Evolutionary conservation across 2,329 filamentous ascomycete species (phyloP).

Genomic region (Trichoderma afroharzianum): DNA sequence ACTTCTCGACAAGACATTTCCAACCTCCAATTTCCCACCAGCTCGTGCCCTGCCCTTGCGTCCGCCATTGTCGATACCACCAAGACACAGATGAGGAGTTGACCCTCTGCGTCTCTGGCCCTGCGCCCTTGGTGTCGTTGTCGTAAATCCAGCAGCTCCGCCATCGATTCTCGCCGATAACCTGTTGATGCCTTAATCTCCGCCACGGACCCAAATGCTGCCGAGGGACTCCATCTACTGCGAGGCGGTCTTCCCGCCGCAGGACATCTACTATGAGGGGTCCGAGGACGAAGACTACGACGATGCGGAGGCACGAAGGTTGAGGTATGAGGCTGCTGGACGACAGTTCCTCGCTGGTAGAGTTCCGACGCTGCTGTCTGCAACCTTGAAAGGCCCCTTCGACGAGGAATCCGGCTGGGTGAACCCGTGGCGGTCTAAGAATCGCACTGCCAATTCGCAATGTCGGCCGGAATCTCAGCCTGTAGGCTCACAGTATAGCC

Average conservation of each 20-base stretch:
- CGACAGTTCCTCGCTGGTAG: constrained; percentile 55
- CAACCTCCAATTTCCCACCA: not conserved
- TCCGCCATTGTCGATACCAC: not conserved
- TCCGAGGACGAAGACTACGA: constrained; percentile 56
- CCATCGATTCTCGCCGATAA: not conserved
- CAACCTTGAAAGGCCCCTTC: constrained; percentile 61
- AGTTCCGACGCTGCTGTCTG: constrained; percentile 55
- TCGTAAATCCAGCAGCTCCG: not conserved
- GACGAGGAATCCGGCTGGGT: constrained; percentile 32
- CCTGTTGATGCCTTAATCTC: constrained; percentile 19
- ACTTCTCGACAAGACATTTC: not conserved
- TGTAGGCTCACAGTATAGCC: not conserved
- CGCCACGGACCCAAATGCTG: constrained; percentile 24
- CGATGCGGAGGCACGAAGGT: constrained; percentile 42
- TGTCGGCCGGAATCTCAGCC: not conserved
- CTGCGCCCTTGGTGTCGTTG: not conserved
- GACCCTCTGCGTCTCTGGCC: not conserved
- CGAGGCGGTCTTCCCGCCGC: constrained; percentile 37
- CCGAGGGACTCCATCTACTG: constrained; percentile 42
- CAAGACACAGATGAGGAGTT: not conserved
- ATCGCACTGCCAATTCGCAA: constrained; percentile 21
- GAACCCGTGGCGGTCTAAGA: constrained; percentile 35
- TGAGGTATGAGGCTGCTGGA: constrained; percentile 58
- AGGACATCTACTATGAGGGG: constrained; percentile 52
- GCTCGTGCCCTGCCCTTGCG: not conserved